phyloP scores from a whole-genome alignment of 2,329 filamentous ascomycete genomes.

The Pseudocercospora eumusae region DNA sequence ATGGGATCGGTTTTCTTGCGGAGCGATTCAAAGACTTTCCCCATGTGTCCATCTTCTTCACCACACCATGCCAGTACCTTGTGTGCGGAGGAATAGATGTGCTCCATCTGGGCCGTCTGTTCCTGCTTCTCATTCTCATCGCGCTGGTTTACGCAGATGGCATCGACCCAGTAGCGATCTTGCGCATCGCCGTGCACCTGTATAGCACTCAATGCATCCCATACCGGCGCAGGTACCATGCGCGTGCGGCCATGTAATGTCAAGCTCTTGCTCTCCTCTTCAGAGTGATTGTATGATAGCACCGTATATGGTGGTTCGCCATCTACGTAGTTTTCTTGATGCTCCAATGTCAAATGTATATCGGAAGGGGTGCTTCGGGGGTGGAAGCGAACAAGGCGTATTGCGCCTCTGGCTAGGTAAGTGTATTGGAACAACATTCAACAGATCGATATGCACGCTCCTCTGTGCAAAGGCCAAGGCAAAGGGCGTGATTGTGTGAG shows the following conservation, averaged over 20 bases:
- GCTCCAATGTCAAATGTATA: conserved; percentile 19
- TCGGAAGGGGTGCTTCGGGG: conserved; percentile 13
- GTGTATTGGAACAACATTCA: conserved; percentile 26
- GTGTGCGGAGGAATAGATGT: conserved; percentile 12
- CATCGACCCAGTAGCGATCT: conserved; percentile 11
- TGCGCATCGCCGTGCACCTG: background rate
- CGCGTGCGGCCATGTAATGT: conserved; percentile 23
- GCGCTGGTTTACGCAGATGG: conserved; percentile 15
- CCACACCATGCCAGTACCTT: conserved; percentile 7
- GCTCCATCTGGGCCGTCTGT: background rate
- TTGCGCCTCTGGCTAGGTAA: conserved; percentile 15
- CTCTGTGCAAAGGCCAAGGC: too few species aligned
- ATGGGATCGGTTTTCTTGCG: background rate
- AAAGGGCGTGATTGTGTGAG: background rate
- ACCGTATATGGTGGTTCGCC: conserved; percentile 13
- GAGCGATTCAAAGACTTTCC: background rate
- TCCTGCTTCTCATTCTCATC: conserved; percentile 11
- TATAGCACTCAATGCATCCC: conserved; percentile 14
- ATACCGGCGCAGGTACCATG: conserved; percentile 14
- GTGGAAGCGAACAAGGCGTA: conserved; percentile 21
- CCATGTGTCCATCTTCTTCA: background rate
- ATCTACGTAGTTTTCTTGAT: conserved; percentile 15
- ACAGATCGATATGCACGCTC: background rate
- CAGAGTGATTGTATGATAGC: conserved; percentile 8
- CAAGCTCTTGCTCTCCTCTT: conserved; percentile 14